A percentile compares a stretch with the other conserved stretches of the same genome.
These are phyloP conservation scores for Flaveria brownii DNA, from an alignment of 129 eudicot species.

Conservation along the genomic window DNA sequence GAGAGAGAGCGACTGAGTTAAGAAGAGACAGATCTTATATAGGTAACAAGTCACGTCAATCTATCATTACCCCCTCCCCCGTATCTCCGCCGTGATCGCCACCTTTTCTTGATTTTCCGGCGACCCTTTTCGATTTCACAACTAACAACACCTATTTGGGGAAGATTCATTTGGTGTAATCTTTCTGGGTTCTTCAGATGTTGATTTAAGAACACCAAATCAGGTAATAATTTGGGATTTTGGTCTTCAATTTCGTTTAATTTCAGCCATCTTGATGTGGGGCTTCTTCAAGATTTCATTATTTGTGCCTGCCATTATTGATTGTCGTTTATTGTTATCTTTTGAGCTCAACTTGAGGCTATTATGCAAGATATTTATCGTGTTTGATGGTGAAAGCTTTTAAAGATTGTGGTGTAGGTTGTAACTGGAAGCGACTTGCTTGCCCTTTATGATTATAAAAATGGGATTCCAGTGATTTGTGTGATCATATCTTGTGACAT, in stretches of 20 bases:
- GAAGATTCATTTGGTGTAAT: neutral
- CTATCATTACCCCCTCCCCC: slow-evolving; percentile 26
- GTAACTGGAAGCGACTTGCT: slow-evolving; percentile 30
- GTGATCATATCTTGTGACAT: slow-evolving; percentile 29
- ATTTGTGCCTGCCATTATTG: neutral
- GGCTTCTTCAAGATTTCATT: slow-evolving; percentile 23
- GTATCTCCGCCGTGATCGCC: slow-evolving; percentile 31
- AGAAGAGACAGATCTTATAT: slow-evolving; percentile 32
- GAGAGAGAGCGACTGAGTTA: slow-evolving; percentile 35
- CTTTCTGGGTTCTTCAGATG: slow-evolving; percentile 28
- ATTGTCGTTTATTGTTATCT: slow-evolving; percentile 20
- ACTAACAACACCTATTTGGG: neutral
- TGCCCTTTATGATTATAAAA: slow-evolving; percentile 20
- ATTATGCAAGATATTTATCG: slow-evolving; percentile 12
- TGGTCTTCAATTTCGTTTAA: neutral
- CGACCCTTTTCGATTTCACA: neutral
- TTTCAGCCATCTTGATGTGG: slow-evolving; percentile 1
- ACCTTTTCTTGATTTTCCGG: slow-evolving; percentile 26
- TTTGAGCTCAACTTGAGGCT: slow-evolving; percentile 26
- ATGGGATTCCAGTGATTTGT: slow-evolving; percentile 23
- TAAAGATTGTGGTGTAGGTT: slow-evolving; percentile 27
- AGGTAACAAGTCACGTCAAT: slow-evolving; percentile 31
- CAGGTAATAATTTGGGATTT: slow-evolving; percentile 16
- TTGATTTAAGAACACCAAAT: slow-evolving; percentile 21
- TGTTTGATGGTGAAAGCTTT: slow-evolving; percentile 23